These are phyloP conservation scores for Trichosporon sp. DNA, from an alignment of 1,284 basidiomycete genomes.

Conservation along the genomic window DNA sequence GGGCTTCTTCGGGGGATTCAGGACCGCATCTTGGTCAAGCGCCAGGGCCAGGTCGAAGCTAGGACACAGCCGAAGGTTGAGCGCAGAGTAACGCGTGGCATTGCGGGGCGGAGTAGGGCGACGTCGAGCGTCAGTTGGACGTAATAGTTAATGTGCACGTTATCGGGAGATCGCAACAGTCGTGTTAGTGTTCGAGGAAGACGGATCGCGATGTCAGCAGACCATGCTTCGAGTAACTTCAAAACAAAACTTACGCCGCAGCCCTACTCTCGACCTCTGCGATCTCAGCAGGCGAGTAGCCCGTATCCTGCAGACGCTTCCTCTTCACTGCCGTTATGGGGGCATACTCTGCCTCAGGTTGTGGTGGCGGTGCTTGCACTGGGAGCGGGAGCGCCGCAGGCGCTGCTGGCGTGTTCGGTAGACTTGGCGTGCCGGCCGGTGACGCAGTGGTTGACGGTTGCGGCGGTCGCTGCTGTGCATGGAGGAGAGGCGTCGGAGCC, in stretches of 20 bases:
- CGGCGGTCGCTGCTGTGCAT: neutral
- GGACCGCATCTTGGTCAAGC: slow-evolving; percentile 44
- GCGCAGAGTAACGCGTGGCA: neutral
- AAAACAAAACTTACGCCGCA: slow-evolving; percentile 25
- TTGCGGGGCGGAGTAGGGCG: too few species aligned
- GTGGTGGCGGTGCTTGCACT: neutral
- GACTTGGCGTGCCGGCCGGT: neutral
- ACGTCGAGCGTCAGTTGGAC: neutral
- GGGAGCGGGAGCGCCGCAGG: neutral
- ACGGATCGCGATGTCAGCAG: slow-evolving; percentile 13
- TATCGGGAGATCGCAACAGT: neutral
- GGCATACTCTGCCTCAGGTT: neutral
- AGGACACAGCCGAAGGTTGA: neutral
- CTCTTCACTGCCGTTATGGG: slow-evolving; percentile 18
- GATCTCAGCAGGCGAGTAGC: slow-evolving; percentile 24
- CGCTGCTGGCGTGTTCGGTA: slow-evolving; percentile 2
- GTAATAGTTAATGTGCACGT: neutral
- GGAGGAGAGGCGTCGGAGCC: slow-evolving; percentile 1
- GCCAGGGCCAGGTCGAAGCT: slow-evolving; percentile 45
- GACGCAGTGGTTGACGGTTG: neutral
- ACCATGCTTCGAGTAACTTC: neutral
- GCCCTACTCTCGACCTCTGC: slow-evolving; percentile 27
- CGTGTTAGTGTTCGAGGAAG: neutral
- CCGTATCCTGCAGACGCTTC: slow-evolving; percentile 26
- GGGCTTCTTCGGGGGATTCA: slow-evolving; percentile 37